Evolutionary conservation across 208 protist genomes (phyloP), one percentile per base, ranked within the genome.

Genomic region (Balamuthia mandrillaris): DNA sequence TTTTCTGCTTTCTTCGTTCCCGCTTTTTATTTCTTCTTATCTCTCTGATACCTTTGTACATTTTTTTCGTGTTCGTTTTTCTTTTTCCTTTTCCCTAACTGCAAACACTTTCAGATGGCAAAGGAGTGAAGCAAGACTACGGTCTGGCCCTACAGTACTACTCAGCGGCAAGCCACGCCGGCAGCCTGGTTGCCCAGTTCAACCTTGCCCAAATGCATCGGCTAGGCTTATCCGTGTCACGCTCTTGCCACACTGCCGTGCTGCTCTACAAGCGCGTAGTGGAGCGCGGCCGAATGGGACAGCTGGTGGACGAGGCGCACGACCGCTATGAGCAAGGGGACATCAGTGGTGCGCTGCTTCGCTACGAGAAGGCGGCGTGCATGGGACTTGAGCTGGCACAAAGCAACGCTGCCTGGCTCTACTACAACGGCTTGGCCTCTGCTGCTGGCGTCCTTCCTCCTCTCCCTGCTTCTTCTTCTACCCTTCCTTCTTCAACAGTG

Each of bases 321-420:
- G 54, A 47, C 16, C 14, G 72, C 27, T 87, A 68, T 18, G 44
- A 68, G 7, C 49, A 87, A 18, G 87, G 70, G 35, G 47, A 90
- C 29, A n/a, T 65, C 24, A 29, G 74, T 2, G 3, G 31, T 24
- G 51, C 88, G 24, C n/a, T 90, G 3, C 10, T 86, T 5, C 60
- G 49, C 7, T 84, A 85, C 81, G 81, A 88, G 39, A 68, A 61
- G 29, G 86, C 74, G 21, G 63, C 81, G 31, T 58, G 83, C 41
- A 54, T 83, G 60, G 88, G 88, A 27, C 56, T 86, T n/a, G 88
- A 90, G 33, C n/a, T 88, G 5, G 88, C 88, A 24, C 88, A 90
- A 39, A 63, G 35, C 35, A 90, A 90, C 56, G 61, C 87, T 29
- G 88, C 27, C 14, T 90, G 51, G 52, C 52, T 90, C 37, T 90